Base-by-base conservation (phyloP, 352 stramenopile genomes). In the Pythium dissimile region DNA sequence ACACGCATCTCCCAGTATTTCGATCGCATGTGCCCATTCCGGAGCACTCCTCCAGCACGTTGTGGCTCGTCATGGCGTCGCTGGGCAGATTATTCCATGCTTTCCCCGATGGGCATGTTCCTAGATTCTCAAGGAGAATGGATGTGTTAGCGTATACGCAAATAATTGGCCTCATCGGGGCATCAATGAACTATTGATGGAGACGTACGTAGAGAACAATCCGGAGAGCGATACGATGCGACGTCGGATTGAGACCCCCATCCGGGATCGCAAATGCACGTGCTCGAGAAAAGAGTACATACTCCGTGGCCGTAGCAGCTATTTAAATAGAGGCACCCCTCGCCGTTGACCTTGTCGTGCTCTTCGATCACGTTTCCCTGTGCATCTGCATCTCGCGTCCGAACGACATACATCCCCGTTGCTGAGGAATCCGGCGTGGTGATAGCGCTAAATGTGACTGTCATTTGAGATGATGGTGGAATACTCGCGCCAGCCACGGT, bases 11-110 rank as follows among this genome's bases (percentile, higher is more conserved):
- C 21, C 89, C 89, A 16, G 56, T 67, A 28, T 4, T 59, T 31
- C 89, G 75, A 59, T 97, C 69, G 67, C 92, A 98, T 2, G 75
- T 62, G 0, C 91, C 91, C 62, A 89, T 86, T n/a, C 86, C 86
- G 2, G 86, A 94, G 59, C 91, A 98, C 68, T 98, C 91, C 38
- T 81, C 68, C 6, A 83, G 21, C 0, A 66, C 34, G 11, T 73
- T 37, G 46, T 89, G 82, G 10, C 59, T 70, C 21, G 72, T 83
- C 5, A 47, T 62, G 2, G 61, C 41, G 27, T 62, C 48, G 1
- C 48, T 75, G 3, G 77, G 79, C 34, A 89, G 67, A 18, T 64
- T 70, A 28, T 59, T 83, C 81, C 81, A 92, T 16, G 70, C 73
- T 26, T 69, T 72, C 6, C 77, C 67, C 7, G 72, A 62, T 16